Base-by-base conservation (phyloP, 495 filamentous ascomycete genomes). In the Aspergillus mulundensis region DNA sequence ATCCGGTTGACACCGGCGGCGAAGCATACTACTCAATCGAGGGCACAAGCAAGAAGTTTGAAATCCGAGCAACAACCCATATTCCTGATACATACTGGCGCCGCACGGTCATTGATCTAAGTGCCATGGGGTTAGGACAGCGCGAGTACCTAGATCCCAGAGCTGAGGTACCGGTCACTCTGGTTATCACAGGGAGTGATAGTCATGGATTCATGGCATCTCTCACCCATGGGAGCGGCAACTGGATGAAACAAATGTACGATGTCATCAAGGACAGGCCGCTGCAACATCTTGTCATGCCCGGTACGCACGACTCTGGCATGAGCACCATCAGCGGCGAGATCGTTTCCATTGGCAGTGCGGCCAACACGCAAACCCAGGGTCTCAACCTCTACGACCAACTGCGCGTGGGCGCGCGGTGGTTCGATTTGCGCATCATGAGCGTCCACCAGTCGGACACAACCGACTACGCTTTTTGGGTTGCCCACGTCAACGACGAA, bases 351-450 rank as follows among this genome's bases (percentile, higher is more conserved):
- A 48, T 50, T 7, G 54, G 54, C 28, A 57, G 38, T 19, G 38
- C 24, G 12, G 54, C 38, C n/a, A 57, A 57, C 28, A 57, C 54
- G 20, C 54, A 57, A 30, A 57, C 54, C 4, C 54, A 57, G 10
- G 54, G 15, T 2, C 40, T 57, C 16, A 57, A 44, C 25, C 50
- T 57, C 20, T 57, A 57, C 28, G 30, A 57, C 19, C 54, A 57
- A 19, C 54, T 57, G 3, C 54, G 54, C 16, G 54, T 44, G 2
- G 54, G 54, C 3, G 38, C 54, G 16, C 38, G 54, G 21, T 57
- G 54, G 54, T 50, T 57, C n/a, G 54, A 57, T 39, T 7, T 57
- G 20, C 54, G 54, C 46, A 57, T 57, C 32, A 45, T 50, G 19
- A 57, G 54, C 10, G 28, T 57, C 11, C 54, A 57, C n/a, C 38